Evolutionary conservation across 305 asterid genomes (phyloP).

Genomic region (Fraxinus ornus): DNA sequence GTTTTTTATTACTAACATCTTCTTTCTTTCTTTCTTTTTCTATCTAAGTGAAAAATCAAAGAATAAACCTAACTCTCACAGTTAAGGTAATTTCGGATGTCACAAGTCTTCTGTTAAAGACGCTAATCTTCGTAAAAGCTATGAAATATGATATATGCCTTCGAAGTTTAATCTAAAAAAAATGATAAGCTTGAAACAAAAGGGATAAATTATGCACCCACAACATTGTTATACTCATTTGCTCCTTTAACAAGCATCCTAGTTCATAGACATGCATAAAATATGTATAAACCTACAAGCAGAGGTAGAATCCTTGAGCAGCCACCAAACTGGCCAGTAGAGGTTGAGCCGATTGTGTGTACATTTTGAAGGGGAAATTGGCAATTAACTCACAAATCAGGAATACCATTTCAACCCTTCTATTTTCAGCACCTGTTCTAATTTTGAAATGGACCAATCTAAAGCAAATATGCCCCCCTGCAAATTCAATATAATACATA

Average conservation of each 20-base stretch:
- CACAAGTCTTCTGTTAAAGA: not conserved
- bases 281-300: not conserved
- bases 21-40: not conserved
- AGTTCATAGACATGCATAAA: not conserved
- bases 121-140: not conserved
- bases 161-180: not conserved
- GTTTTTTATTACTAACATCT: not conserved
- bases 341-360: not conserved
- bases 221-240: not conserved
- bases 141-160: not conserved
- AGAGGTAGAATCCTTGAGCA: not conserved
- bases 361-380: not conserved
- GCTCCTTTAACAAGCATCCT: not conserved
- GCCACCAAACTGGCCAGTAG: not conserved
- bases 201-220: not conserved
- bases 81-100: not conserved
- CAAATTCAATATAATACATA: constrained; percentile 6
- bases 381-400: not conserved
- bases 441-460: not conserved
- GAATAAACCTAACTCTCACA: not conserved
- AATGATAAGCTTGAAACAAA: not conserved
- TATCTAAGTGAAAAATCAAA: not conserved
- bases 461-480: constrained; percentile 19
- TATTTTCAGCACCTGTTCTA: not conserved
- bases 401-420: constrained; percentile 8